phyloP scores from a whole-genome alignment of 192 early-diverging fungal species.

The Coemansia sp. region DNA sequence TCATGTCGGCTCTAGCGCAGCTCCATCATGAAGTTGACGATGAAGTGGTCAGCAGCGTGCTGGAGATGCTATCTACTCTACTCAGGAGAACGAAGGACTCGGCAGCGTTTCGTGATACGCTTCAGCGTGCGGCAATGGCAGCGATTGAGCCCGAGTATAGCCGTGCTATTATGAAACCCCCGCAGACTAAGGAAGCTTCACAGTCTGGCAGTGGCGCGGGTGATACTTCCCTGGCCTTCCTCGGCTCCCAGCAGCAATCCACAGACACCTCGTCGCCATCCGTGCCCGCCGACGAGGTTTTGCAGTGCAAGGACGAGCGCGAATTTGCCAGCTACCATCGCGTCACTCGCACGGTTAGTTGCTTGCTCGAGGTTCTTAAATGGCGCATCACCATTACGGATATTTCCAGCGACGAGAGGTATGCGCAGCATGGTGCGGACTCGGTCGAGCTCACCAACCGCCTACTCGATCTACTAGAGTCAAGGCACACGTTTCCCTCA shows the following conservation, averaged over 20 bases:
- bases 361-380: constrained; percentile 31
- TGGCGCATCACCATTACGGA: constrained; percentile 47
- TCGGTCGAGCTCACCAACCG: constrained; percentile 41
- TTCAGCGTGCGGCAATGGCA: constrained; percentile 22
- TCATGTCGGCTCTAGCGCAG: constrained; percentile 40
- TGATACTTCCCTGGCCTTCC: constrained; percentile 13
- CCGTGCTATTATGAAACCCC: neutral
- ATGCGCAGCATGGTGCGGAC: constrained; percentile 23
- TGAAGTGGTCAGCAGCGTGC: constrained; percentile 27
- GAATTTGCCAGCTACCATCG: constrained; percentile 34
- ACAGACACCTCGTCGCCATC: neutral
- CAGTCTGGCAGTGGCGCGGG: neutral
- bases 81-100: constrained; percentile 26
- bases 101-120: constrained; percentile 15
- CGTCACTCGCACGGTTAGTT: constrained; percentile 20
- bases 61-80: constrained; percentile 25
- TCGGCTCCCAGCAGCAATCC: neutral
- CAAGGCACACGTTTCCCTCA: constrained; percentile 37
- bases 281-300: constrained; percentile 12
- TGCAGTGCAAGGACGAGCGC: constrained; percentile 13
- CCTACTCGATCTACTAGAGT: constrained; percentile 43
- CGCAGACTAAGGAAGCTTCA: neutral
- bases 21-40: constrained; percentile 45
- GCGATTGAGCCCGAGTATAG: constrained; percentile 33
- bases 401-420: constrained; percentile 17